Evolutionary conservation across 2,329 filamentous ascomycete genomes (phyloP).

Genomic region (Lecanicillium sp.): DNA sequence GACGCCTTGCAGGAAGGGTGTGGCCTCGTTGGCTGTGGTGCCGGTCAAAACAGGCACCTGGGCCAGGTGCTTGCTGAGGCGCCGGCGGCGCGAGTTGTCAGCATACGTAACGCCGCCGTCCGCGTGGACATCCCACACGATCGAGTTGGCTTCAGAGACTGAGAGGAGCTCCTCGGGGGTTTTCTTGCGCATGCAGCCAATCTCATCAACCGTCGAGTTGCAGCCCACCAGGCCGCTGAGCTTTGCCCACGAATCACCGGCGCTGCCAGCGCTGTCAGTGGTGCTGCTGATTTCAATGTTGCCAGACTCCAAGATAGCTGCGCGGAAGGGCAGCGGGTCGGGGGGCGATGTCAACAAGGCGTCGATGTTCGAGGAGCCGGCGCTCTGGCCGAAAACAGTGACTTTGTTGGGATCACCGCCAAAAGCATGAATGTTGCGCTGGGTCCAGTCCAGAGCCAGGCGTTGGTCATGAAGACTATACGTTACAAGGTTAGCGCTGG

Average conservation of each 20-base stretch:
- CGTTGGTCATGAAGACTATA: constrained; percentile 41
- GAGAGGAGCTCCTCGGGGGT: constrained; percentile 15
- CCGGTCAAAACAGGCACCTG: constrained; percentile 12
- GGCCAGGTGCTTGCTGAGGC: neutral
- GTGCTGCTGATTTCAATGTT: constrained; percentile 6
- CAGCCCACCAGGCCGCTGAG: constrained; percentile 15
- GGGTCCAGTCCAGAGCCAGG: constrained; percentile 52
- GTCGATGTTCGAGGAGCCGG: constrained; percentile 49
- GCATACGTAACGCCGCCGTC: constrained; percentile 20
- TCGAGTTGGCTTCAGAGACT: constrained; percentile 15
- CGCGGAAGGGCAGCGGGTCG: constrained; percentile 23
- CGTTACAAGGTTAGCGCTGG: neutral
- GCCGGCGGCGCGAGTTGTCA: constrained; percentile 15
- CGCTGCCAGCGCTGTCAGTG: too few relatives aligned
- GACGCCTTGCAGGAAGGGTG: neutral
- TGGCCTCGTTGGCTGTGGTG: constrained; percentile 10
- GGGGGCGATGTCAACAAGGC: constrained; percentile 22
- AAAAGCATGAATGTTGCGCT: constrained; percentile 56
- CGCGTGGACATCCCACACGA: constrained; percentile 19
- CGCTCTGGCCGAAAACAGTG: constrained; percentile 54
- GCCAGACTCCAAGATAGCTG: constrained; percentile 23
- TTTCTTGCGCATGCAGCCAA: constrained; percentile 22
- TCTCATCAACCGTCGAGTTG: neutral
- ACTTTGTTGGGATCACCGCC: constrained; percentile 57
- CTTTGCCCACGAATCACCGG: constrained; percentile 20